Evolutionary conservation across 2,329 filamentous ascomycete genomes (phyloP), one percentile per base, ranked within the genome.

Genomic region (Didymella glomerata): DNA sequence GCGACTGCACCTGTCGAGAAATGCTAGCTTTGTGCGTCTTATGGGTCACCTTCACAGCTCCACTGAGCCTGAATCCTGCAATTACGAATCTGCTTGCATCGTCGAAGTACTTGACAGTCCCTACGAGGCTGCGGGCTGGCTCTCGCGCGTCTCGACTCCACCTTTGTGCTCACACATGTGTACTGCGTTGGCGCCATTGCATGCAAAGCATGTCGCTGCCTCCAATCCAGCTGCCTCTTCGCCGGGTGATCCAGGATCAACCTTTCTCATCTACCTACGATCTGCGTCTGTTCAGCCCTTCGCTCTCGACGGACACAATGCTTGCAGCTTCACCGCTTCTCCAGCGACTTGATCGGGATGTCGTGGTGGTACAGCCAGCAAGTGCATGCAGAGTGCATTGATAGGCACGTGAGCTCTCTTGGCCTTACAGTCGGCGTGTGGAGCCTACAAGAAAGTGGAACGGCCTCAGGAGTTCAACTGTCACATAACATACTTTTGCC

Each of bases 131-230:
- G 64, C 60, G 48, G 54, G 52, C 48, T 52, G 54, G 53, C 56
- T 61, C 54, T 54, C 54, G 64, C 49, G 61, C 57, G 52, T 60
- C 60, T 60, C 62, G 41, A 51, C 41, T 48, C 50, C 49, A 27
- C 40, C 41, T 30, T 22, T 64, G 60, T 69, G 56, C 64, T 59
- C 64, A 55, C 59, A 52, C 28, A 60, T 27, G 62, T 72, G 68
- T 72, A 67, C 66, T 72, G 64, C 64, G 66, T 63, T 73, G 70
- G 65, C 62, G 62, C 55, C 46, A 38, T 59, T n/a, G 45, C 22
- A 30, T 51, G 53, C 64, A 55, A 40, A 57, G 54, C 62, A 63
- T 52, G 63, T 59, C 46, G 52, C 54, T 53, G 25, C 36, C 50
- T 45, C 30, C 46, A 22, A 20, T 32, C 24, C 10, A 40, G 8